Evolutionary conservation across 129 eudicot genomes (phyloP), one percentile per base, ranked within the genome.

Genomic region (Tanacetum coccineum): DNA sequence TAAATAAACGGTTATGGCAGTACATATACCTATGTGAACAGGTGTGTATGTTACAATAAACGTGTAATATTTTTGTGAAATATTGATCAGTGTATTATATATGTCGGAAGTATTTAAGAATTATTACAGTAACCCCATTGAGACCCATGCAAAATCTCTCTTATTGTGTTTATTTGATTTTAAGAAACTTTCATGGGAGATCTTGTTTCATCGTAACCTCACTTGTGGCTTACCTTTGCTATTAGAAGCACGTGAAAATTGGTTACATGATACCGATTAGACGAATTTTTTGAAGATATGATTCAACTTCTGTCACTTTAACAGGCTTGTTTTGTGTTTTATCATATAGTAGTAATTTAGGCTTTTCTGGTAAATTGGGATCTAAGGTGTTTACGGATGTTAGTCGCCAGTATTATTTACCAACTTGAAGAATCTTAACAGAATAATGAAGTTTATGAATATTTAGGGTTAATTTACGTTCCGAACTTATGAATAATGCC

Each of bases 11-110:
- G 53, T 55, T 55, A 55, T n/a, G 20, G 14, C 15, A 3, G 58
- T 25, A 9, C 66, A 70, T 45, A 11, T 69, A 11, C 54, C 64
- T 69, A 55, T 2, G 28, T 68, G 52, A 53, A 53, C 54, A 67
- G 48, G 40, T 68, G 63, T 68, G 9, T 36, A 62, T 3, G 9
- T 68, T 68, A 68, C 42, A 20, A 55, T 2, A 10, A 20, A 36
- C 48, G 39, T 22, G 53, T 5, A 21, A 13, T 6, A 32, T 54
- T 3, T 52, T 55, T 68, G 45, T 69, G 47, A 58, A 44, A 28
- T 57, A 25, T 25, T 21, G 56, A 25, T 15, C 26, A 11, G 13
- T 25, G n/a, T 6, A 11, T 26, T 58, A 58, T 45, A 56, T 70
- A 7, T 45, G 46, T 26, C 59, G 28, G 25, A 8, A 3, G 19